Percentiles rank a stretch among this genome's conserved stretches.
These are phyloP conservation scores for Acer yangbiense DNA, from an alignment of 345 rosid genomes.

Conservation along the genomic window DNA sequence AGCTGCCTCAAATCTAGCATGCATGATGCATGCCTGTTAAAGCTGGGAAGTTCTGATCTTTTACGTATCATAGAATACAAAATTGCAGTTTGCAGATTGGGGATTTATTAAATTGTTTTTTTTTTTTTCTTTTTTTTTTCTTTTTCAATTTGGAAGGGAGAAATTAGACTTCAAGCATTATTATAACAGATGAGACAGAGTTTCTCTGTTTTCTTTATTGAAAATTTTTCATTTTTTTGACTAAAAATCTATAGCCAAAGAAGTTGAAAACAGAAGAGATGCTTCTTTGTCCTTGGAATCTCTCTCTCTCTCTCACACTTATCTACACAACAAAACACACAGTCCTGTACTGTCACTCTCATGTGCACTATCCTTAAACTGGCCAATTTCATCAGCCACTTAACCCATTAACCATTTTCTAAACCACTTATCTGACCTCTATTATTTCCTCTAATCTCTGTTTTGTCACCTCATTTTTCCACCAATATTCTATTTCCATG, in stretches of 20 bases:
- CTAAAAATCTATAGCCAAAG: not conserved
- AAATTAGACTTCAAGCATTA: not conserved
- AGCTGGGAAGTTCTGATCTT: not conserved
- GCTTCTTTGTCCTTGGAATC: not conserved
- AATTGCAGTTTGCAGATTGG: not conserved
- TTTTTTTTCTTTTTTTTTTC: not conserved
- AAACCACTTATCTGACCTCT: conserved; percentile 17
- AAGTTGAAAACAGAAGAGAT: not conserved
- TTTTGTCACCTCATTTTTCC: conserved; percentile 5
- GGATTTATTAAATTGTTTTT: not conserved
- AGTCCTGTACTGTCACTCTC: conserved; percentile 38
- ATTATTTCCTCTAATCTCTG: conserved; percentile 16
- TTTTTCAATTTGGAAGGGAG: not conserved
- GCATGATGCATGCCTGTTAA: not conserved
- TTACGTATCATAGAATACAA: not conserved
- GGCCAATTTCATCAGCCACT: conserved; percentile 28
- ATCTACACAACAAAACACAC: conserved; percentile 21
- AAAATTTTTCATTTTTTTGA: not conserved
- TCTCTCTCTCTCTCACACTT: conserved; percentile 19
- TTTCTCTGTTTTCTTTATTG: not conserved
- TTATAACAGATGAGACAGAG: not conserved
- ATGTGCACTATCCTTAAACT: conserved; percentile 38
- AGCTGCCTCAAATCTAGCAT: not conserved
- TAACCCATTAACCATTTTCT: conserved; percentile 20
- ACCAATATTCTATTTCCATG: conserved; percentile 12